Evolutionary conservation across 2,329 filamentous ascomycete species (phyloP), one percentile per base, ranked within the genome.

Genomic region (Apiospora rasikravindrae): DNA sequence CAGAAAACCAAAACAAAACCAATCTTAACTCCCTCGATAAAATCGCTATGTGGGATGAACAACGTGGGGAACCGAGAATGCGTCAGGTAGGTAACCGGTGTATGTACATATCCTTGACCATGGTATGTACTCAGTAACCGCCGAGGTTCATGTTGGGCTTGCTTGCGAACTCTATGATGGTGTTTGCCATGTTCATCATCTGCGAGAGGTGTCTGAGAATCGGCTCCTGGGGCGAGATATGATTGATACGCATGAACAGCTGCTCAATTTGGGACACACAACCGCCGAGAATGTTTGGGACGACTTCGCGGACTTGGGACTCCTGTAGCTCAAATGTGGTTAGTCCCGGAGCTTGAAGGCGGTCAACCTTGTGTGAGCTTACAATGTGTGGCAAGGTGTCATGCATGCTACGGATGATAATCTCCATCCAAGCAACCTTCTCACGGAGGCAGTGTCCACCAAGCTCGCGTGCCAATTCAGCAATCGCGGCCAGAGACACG

Each of bases 401-500:
- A 71, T 85, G 83, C 75, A 92, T 87, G 40, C 86, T 84, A 53
- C 85, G 81, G n/a, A 92, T 82, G 51, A 90, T 86, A 76, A 87
- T 85, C 77, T 92, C 89, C 53, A 91, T 84, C 88, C 90, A 90
- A 29, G 83, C 83, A 70, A 92, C 82, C 79, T 89, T 89, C 77
- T 89, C 85, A 68, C 86, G 84, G 69, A 91, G 81, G 66, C 86
- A 82, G 14, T 84, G 82, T 53, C 86, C 87, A 72, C 86, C 85
- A 66, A 93, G 82, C 61, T 90, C 85, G 76, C 89, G 86, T 47
- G 89, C 88, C 71, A 93, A 86, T 10, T 90, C 91, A 33, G 90
- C 89, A 70, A 90, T 90, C 51, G 92, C 88, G 0, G 91, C 91
- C 67, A 93, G 84, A 26, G 91, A 84, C 69, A 93, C 85, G 26